These are phyloP conservation scores for Scedosporium minutisporum DNA, from an alignment of 2,329 filamentous ascomycete genomes.

Conservation along the genomic window DNA sequence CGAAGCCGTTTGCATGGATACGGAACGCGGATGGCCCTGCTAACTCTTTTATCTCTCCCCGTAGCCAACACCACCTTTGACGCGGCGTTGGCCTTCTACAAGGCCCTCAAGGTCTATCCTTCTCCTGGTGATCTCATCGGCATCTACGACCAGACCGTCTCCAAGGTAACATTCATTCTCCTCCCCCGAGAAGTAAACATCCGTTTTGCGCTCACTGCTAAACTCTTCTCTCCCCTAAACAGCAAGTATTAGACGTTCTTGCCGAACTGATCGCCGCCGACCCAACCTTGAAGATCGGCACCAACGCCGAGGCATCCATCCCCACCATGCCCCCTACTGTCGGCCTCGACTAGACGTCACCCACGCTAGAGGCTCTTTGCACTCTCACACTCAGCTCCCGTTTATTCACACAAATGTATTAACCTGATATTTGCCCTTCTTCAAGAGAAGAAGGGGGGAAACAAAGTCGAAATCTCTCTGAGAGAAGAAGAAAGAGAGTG, in stretches of 20 bases:
- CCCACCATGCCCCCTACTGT: slow-evolving; percentile 27
- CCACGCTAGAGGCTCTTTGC: background rate
- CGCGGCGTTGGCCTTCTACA: slow-evolving; percentile 92
- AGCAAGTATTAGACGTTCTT: slow-evolving; percentile 89
- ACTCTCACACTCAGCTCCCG: background rate
- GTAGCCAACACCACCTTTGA: slow-evolving; percentile 41
- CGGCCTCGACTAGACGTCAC: slow-evolving; percentile 41
- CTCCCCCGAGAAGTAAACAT: background rate
- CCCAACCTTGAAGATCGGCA: slow-evolving; percentile 55
- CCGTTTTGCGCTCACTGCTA: slow-evolving; percentile 9
- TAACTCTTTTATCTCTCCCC: background rate
- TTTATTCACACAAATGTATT: background rate
- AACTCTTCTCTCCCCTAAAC: slow-evolving; percentile 8
- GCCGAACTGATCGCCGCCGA: slow-evolving; percentile 98
- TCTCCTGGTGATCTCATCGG: slow-evolving; percentile 84
- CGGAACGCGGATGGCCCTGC: background rate
- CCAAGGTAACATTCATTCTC: slow-evolving; percentile 54
- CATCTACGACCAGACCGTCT: slow-evolving; percentile 97
- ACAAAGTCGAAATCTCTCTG: background rate
- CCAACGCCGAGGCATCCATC: slow-evolving; percentile 16
- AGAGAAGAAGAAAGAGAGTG: background rate
- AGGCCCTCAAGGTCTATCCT: slow-evolving; percentile 96
- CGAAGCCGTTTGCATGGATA: no score
- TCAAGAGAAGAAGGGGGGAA: background rate
- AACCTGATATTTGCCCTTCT: background rate